These are phyloP conservation scores for Penicillium digitatum DNA, from an alignment of 2,329 filamentous ascomycete species.

Conservation along the genomic window DNA sequence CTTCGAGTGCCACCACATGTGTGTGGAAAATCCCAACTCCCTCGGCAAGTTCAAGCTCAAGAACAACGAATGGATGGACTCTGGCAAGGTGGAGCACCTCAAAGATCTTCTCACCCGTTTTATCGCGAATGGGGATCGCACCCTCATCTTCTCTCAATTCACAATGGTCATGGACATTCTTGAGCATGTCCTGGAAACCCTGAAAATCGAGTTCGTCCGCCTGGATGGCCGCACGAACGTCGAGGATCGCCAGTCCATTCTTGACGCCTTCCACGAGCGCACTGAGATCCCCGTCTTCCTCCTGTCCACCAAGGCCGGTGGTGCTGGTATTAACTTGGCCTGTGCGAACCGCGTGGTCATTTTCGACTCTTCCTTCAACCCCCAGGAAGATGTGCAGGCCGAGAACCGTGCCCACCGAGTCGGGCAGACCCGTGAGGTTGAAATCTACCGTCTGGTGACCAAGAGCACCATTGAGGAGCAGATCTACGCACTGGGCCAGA, in stretches of 20 bases:
- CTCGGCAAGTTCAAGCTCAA: conserved; percentile 56
- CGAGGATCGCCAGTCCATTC: conserved; percentile 75
- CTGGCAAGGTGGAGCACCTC: conserved; percentile 82
- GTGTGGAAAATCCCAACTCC: conserved; percentile 49
- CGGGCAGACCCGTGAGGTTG: conserved; percentile 83
- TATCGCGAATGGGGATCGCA: conserved; percentile 75
- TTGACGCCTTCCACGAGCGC: conserved; percentile 79
- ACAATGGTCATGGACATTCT: conserved; percentile 87
- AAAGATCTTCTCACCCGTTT: conserved; percentile 69
- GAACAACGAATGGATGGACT: conserved; percentile 63
- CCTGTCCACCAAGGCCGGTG: conserved; percentile 86
- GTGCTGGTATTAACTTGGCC: conserved; percentile 94
- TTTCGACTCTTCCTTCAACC: conserved; percentile 96
- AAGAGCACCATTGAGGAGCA: conserved; percentile 84
- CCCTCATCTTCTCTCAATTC: conserved; percentile 91
- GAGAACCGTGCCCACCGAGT: conserved; percentile 96
- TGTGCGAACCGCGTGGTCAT: conserved; percentile 97
- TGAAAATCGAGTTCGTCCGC: conserved; percentile 73
- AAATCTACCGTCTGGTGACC: conserved; percentile 81
- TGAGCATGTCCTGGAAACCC: conserved; percentile 70
- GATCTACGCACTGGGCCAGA: conserved; percentile 84
- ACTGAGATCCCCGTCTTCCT: conserved; percentile 81
- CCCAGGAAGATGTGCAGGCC: conserved; percentile 96
- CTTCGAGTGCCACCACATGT: conserved; percentile 59
- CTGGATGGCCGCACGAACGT: conserved; percentile 82